Conservation (phyloP, 441 rosid genomes). For the Euphorbia corollata region DNA sequence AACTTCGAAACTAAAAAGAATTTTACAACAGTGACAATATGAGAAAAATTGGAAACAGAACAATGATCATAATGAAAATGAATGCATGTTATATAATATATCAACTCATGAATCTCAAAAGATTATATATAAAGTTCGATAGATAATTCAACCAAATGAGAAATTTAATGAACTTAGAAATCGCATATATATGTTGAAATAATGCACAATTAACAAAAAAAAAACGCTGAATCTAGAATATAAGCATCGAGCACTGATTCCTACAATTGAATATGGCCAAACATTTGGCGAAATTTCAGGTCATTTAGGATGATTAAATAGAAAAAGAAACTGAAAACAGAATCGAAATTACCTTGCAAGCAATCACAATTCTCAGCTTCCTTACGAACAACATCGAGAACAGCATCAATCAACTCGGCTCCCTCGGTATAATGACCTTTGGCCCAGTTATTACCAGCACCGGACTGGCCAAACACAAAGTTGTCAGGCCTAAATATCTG, state of each 20-base stretch:
- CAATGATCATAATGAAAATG: not conserved
- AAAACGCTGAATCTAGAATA: not conserved
- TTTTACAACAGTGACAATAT: not conserved
- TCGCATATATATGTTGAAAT: not conserved
- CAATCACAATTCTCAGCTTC: slow-evolving; percentile 95
- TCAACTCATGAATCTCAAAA: not conserved
- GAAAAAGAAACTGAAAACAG: not conserved
- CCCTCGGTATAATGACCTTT: slow-evolving; percentile 91
- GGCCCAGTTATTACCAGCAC: slow-evolving; percentile 61
- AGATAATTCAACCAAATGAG: not conserved
- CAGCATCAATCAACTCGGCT: slow-evolving; percentile 87
- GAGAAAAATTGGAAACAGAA: not conserved
- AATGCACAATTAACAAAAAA: not conserved
- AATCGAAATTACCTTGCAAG: slow-evolving; percentile 53
- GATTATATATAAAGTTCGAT: not conserved
- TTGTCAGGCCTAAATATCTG: slow-evolving; percentile 57
- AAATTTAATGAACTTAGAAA: not conserved
- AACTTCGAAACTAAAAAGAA: slow-evolving; percentile 2
- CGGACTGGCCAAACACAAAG: slow-evolving; percentile 56
- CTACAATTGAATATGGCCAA: not conserved
- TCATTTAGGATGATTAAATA: not conserved
- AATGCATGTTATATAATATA: not conserved
- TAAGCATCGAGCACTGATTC: not conserved
- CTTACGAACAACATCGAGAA: slow-evolving; percentile 85
- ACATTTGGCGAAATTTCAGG: not conserved